Percentiles rank a stretch among this genome's conserved stretches.
Evolutionary conservation across 2,329 filamentous ascomycete genomes (phyloP).

Genomic region (Sclerotinia borealis): DNA sequence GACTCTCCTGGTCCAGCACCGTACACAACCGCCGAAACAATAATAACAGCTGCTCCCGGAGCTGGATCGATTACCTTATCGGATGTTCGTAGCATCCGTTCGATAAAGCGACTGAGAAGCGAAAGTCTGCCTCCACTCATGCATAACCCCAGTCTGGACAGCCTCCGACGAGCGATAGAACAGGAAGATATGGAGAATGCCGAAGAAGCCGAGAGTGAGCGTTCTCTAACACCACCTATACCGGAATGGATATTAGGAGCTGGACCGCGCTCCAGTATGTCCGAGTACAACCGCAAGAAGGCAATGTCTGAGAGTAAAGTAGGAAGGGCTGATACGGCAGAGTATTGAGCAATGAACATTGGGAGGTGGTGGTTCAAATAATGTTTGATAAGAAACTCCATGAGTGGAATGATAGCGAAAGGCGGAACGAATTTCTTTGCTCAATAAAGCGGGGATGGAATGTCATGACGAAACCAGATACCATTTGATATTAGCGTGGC

Average conservation of each 20-base stretch:
- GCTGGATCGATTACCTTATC: conserved; percentile 56
- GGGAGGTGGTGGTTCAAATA: background rate
- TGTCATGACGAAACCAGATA: conserved; percentile 24
- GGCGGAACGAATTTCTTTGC: conserved; percentile 29
- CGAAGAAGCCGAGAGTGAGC: conserved; percentile 31
- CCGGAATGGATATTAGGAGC: conserved; percentile 55
- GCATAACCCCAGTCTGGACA: conserved; percentile 45
- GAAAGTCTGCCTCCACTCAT: conserved; percentile 50
- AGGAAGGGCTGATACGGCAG: conserved; percentile 18
- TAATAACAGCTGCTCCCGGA: conserved; percentile 63
- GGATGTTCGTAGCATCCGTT: conserved; percentile 45
- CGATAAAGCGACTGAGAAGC: conserved; percentile 49
- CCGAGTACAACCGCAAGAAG: conserved; percentile 37
- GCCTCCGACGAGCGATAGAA: conserved; percentile 25
- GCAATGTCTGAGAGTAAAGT: conserved; percentile 5
- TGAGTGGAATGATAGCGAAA: conserved; percentile 19
- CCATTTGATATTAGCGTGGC: conserved; percentile 31
- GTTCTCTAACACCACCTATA: conserved; percentile 54
- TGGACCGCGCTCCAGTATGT: conserved; percentile 44
- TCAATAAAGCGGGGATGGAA: conserved; percentile 8
- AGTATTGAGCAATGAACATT: background rate
- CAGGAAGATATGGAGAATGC: conserved; percentile 26
- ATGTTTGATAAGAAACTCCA: background rate
- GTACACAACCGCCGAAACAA: conserved; percentile 60
- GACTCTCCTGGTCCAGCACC: conserved; percentile 65